Evolutionary conservation across 768 basidiomycete genomes (phyloP).

Genomic region (Boletales sp.): DNA sequence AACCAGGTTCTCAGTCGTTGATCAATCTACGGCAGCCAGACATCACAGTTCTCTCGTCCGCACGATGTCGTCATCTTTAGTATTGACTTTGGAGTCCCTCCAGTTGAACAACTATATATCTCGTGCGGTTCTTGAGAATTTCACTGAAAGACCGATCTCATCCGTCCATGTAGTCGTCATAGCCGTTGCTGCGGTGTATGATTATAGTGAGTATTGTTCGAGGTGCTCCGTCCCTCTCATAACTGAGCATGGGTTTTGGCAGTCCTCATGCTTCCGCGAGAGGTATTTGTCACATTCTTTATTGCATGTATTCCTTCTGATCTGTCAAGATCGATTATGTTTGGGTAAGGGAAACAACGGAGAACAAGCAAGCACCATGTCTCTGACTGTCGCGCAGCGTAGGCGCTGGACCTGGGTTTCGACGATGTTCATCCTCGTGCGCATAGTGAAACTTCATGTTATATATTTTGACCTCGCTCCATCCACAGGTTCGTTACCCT

Average conservation of each 20-base stretch:
- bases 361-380: fast-evolving
- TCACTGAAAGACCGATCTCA: neutral
- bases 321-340: constrained; percentile 12
- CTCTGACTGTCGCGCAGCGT: neutral
- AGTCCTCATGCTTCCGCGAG: constrained; percentile 6
- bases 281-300: neutral
- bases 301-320: no score
- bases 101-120: neutral
- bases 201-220: constrained; percentile 3
- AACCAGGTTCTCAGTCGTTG: no score
- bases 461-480: neutral
- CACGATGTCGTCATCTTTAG: constrained; percentile 1
- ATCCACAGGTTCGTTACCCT: constrained; percentile 11
- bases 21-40: no score
- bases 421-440: constrained; percentile 11
- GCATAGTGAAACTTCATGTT: neutral
- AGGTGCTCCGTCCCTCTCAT: no score
- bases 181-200: neutral
- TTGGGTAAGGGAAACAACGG: constrained; percentile 8
- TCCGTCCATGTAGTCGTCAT: neutral
- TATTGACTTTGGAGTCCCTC: neutral
- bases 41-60: neutral
- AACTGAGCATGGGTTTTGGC: neutral
- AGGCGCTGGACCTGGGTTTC: constrained; percentile 14
- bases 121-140: neutral